Base-by-base conservation (phyloP, 352 stramenopile genomes). In the Globisporangium spiculum region DNA sequence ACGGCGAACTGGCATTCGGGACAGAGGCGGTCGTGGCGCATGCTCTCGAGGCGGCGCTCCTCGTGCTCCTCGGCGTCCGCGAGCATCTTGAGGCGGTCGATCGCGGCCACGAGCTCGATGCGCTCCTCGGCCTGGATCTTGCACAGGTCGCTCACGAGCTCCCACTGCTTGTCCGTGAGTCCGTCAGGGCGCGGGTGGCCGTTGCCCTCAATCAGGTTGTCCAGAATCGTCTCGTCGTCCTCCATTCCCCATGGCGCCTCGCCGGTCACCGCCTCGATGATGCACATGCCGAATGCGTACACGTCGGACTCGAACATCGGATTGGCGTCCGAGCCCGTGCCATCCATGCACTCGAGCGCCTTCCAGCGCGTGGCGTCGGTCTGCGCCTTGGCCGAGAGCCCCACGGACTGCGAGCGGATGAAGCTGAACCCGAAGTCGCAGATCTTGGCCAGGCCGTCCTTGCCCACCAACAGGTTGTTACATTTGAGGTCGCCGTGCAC, bases 401-500 rank as follows among this genome's bases (percentile, higher is more conserved):
- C 68, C 6, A 74, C 65, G 0, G 73, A 80, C 63, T 82, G 66
- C 27, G 52, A 74, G 16, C 65, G 66, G 30, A 81, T 80, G 64
- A 75, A 83, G 12, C 60, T 73, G 46, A 78, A 82, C 8, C 76
- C 74, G 24, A 86, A 86, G 72, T 86, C 78, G 57, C 72, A 75
- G 62, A 86, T 73, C 65, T 78, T 78, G 30, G 75, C 74, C 38
- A 74, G 61, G 12, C 26, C 26, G 53, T 61, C 55, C 30, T 27
- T 46, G n/a, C 84, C 88, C 8, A 97, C 74, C 4, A 97, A 76
- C 24, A 97, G 69, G 70, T 97, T 97, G 60, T 79, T 90, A 57
- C 86, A 90, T 64, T 97, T 97, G 22, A 97, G 76, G 62, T 97
- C 89, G 14, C 91, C 85, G 59, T 97, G 91, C 12, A 97, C 77